Base-by-base conservation (phyloP, 768 basidiomycete species). In the Suillus paluster region DNA sequence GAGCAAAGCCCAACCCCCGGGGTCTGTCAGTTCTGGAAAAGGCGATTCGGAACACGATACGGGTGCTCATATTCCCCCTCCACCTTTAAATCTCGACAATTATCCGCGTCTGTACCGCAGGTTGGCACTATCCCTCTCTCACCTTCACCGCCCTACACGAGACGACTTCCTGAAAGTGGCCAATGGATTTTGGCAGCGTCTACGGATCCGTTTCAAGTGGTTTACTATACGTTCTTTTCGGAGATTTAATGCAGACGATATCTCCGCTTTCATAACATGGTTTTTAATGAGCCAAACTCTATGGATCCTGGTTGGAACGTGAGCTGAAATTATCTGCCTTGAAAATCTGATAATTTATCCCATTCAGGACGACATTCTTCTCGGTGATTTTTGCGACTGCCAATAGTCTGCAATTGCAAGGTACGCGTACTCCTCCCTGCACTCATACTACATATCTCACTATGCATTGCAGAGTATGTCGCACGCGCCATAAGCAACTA, bases 121-220 rank as follows among this genome's bases (percentile, higher is more conserved):
- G n/a, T 82, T 95, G 9, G 92, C 92, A 0, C 73, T 85, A 64
- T 90, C 91, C 30, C 79, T 95, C 23, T 94, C 94, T 5, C 89
- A 88, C 69, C 79, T 86, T 53, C 88, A 86, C 64, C 81, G 90
- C 41, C 97, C 95, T 1, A 92, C 94, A 0, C 86, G 89, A 46
- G 95, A 97, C 49, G 94, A 98, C 71, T 89, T 99, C 62, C 82
- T 99, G 39, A 86, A 84, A 21, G 90, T 94, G 4, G 89, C 96
- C 4, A 91, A 84, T 34, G 88, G 90, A n/a, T 95, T 96, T 73
- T 95, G 95, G 89, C 86, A 97, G 66, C 87, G 97, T 3, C 74
- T 91, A 25, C 84, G 89, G 23, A 91, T 99, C 67, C 86, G 94
- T n/a, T 94, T 98, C 80, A 95, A 95, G 73, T 99, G 97, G 97